Percentiles rank a stretch among this genome's conserved stretches.
These are phyloP conservation scores for Phycomyces blakesleeanus DNA, from an alignment of 192 early-diverging fungal species.

Conservation along the genomic window DNA sequence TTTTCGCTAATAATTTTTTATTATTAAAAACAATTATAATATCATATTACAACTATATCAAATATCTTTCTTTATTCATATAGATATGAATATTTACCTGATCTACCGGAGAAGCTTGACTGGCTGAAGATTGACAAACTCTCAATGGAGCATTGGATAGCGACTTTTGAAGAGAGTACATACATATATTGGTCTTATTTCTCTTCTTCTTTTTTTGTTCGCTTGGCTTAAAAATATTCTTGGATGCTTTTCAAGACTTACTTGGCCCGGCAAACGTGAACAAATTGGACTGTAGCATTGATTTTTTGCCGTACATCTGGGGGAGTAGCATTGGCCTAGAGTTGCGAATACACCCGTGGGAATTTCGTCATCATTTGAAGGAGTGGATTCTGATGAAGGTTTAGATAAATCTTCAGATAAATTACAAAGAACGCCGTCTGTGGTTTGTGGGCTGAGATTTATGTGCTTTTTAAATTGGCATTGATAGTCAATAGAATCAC, in stretches of 20 bases:
- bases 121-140: background rate
- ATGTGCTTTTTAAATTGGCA: conserved; percentile 68
- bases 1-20: conserved; percentile 42
- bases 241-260: conserved; percentile 6
- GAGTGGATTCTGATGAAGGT: background rate
- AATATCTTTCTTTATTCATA: too few species aligned
- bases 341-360: conserved; percentile 88
- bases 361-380: conserved; percentile 17
- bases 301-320: conserved; percentile 76
- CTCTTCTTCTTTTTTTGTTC: too few species aligned
- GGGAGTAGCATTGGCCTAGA: conserved; percentile 90
- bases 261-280: conserved; percentile 74
- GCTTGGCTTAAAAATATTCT: background rate
- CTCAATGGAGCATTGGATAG: background rate
- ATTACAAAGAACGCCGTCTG: background rate
- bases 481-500: conserved; percentile 74
- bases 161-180: background rate
- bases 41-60: too few species aligned
- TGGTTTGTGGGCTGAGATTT: conserved; percentile 11
- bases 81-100: conserved; percentile 4
- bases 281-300: conserved; percentile 89
- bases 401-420: background rate
- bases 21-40: too few species aligned
- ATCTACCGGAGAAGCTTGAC: background rate
- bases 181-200: too few species aligned